Percentiles rank a stretch among this genome's conserved stretches.
Evolutionary conservation across 2,329 filamentous ascomycete species (phyloP).

Genomic region (Colletotrichum nymphaeae): DNA sequence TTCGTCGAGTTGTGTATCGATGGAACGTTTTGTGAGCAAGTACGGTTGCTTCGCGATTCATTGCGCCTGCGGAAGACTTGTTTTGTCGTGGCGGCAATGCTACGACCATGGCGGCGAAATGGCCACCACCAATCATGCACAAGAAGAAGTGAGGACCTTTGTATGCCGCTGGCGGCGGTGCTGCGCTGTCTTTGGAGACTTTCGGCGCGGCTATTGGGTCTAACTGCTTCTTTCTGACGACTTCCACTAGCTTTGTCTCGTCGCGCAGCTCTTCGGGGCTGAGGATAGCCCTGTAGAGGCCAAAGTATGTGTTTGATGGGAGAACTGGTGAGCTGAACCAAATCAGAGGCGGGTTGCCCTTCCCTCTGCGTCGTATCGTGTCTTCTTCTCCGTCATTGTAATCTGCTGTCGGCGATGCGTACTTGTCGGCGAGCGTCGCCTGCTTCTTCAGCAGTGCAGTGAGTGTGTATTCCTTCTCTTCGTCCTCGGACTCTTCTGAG

Average conservation of each 20-base stretch:
- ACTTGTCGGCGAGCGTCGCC: constrained; percentile 74
- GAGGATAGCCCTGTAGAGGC: constrained; percentile 87
- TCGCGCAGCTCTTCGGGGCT: constrained; percentile 77
- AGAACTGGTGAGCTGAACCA: constrained; percentile 87
- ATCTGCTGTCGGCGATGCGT: constrained; percentile 54
- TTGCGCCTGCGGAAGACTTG: constrained; percentile 74
- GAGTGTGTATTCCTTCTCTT: constrained; percentile 77
- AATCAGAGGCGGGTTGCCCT: constrained; percentile 71
- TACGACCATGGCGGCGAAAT: constrained; percentile 97
- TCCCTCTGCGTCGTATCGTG: constrained; percentile 56
- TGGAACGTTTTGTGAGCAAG: constrained; percentile 98
- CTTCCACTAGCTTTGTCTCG: constrained; percentile 70
- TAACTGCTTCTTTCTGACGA: constrained; percentile 82
- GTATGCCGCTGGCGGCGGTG: constrained; percentile 61
- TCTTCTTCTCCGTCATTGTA: constrained; percentile 58
- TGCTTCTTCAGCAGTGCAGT: constrained; percentile 85
- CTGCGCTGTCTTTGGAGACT: constrained; percentile 66
- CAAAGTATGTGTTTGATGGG: constrained; percentile 83
- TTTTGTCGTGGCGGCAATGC: constrained; percentile 84
- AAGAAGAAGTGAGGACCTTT: constrained; percentile 90
- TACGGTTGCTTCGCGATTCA: constrained; percentile 88
- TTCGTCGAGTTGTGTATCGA: constrained; percentile 93
- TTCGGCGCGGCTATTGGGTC: constrained; percentile 67
- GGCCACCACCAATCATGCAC: constrained; percentile 98
- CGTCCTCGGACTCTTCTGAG: constrained; percentile 76